Percentiles rank a stretch among this genome's conserved stretches.
phyloP scores from a whole-genome alignment of 306 rosid species.

The Prunus mume region DNA sequence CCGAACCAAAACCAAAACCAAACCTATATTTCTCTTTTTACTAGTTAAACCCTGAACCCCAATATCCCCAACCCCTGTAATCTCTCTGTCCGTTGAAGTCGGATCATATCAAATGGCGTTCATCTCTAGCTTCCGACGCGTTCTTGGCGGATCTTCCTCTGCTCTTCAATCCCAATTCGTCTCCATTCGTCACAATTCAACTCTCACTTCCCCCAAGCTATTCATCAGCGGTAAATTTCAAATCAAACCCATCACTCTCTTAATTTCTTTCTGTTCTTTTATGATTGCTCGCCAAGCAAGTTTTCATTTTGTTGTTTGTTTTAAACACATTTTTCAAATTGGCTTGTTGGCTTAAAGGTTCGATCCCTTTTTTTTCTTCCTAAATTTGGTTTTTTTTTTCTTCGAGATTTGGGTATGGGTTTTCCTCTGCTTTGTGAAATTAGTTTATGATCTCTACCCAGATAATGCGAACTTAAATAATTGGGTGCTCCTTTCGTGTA shows the following conservation, averaged over 20 bases:
- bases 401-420: not conserved
- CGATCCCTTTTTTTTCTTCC: not conserved
- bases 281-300: not conserved
- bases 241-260: not conserved
- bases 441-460: not conserved
- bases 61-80: not conserved
- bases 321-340: not conserved
- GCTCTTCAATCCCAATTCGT: slow-evolving; percentile 36
- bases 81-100: not conserved
- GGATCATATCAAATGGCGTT: slow-evolving; percentile 46
- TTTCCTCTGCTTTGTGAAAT: not conserved
- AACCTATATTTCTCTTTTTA: not conserved
- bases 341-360: not conserved
- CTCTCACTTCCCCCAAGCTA: slow-evolving; percentile 79
- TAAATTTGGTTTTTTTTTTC: not conserved
- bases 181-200: slow-evolving; percentile 54
- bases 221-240: slow-evolving; percentile 60
- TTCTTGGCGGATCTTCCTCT: slow-evolving; percentile 38
- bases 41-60: slow-evolving; percentile 15
- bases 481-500: not conserved
- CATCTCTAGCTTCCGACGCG: slow-evolving; percentile 39
- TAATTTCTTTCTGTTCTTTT: not conserved
- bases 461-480: not conserved
- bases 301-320: not conserved
- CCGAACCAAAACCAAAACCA: not conserved